These are phyloP conservation scores for Puccinia triticina DNA, from an alignment of 1,284 basidiomycete genomes.

Conservation along the genomic window DNA sequence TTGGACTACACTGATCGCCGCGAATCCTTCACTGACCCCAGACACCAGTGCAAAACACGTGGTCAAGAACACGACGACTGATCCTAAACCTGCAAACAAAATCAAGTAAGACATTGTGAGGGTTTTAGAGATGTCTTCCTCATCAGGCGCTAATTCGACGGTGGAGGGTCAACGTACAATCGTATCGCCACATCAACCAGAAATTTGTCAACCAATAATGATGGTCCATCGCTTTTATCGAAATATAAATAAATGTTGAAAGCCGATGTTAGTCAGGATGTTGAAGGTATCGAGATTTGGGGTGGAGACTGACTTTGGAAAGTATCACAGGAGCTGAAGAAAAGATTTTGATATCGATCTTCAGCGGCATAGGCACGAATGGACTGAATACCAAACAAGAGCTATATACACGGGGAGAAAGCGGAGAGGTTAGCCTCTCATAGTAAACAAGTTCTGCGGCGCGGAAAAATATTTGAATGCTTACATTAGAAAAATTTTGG, in stretches of 20 bases:
- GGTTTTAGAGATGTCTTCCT: background rate
- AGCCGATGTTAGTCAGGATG: background rate
- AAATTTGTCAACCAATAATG: conserved; percentile 57
- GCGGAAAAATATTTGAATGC: background rate
- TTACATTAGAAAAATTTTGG: conserved; percentile 52
- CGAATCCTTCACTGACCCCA: conserved; percentile 47
- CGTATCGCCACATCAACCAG: conserved; percentile 74
- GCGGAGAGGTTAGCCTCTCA: background rate
- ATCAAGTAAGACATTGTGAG: conserved; percentile 10
- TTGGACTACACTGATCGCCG: conserved; percentile 63
- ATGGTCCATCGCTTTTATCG: conserved; percentile 49
- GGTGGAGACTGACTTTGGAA: conserved; percentile 41
- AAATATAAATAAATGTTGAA: background rate
- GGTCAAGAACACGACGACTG: conserved; percentile 48
- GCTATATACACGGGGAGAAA: conserved; percentile 9
- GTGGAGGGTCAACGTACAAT: conserved; percentile 63
- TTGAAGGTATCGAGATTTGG: conserved; percentile 51
- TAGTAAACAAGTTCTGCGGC: background rate
- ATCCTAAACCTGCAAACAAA: conserved; percentile 61
- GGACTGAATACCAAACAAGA: conserved; percentile 50
- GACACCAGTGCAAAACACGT: conserved; percentile 43
- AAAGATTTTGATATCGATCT: conserved; percentile 58
- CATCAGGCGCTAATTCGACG: background rate
- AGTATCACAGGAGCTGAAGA: conserved; percentile 49
- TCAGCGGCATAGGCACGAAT: conserved; percentile 51